Evolutionary conservation across 129 eudicot species (phyloP).

Genomic region (Glebionis coronaria): DNA sequence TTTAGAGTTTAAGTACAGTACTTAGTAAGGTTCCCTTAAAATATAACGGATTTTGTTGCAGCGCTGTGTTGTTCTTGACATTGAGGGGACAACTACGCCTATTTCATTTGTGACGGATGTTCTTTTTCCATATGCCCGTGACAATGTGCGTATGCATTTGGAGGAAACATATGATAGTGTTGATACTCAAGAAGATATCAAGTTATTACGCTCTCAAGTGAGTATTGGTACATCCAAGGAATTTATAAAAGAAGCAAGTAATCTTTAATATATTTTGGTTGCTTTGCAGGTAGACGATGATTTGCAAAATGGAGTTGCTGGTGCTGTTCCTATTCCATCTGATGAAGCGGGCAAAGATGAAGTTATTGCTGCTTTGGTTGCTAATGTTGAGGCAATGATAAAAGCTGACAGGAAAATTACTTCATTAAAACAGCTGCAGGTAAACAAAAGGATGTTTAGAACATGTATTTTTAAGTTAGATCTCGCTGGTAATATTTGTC

Average conservation of each 20-base stretch:
- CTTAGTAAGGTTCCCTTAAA: not conserved
- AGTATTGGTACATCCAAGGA: conserved; percentile 11
- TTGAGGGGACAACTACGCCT: conserved; percentile 99
- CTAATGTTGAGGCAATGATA: conserved; percentile 89
- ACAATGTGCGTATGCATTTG: conserved; percentile 86
- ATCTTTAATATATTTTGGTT: not conserved
- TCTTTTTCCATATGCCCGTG: conserved; percentile 95
- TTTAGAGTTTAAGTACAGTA: not conserved
- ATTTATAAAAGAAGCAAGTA: not conserved
- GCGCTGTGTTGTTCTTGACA: conserved; percentile 90
- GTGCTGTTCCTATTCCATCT: conserved; percentile 77
- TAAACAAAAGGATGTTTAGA: conserved; percentile 24
- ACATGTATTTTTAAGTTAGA: not conserved
- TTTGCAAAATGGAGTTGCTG: conserved; percentile 56
- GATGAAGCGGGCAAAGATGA: conserved; percentile 69
- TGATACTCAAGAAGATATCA: conserved; percentile 87
- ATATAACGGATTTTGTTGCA: conserved; percentile 31
- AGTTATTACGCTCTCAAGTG: conserved; percentile 74
- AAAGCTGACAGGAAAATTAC: conserved; percentile 93
- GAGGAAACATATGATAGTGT: conserved; percentile 69
- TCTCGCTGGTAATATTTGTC: conserved; percentile 18
- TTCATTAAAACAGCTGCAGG: conserved; percentile 86
- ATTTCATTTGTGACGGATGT: conserved; percentile 97
- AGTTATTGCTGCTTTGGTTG: conserved; percentile 79
- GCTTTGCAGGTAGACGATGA: conserved; percentile 68